A percentile compares a stretch with the other conserved stretches of the same genome.
Conservation (phyloP, 140 eudicot species). For the Stevia rebaudiana region DNA sequence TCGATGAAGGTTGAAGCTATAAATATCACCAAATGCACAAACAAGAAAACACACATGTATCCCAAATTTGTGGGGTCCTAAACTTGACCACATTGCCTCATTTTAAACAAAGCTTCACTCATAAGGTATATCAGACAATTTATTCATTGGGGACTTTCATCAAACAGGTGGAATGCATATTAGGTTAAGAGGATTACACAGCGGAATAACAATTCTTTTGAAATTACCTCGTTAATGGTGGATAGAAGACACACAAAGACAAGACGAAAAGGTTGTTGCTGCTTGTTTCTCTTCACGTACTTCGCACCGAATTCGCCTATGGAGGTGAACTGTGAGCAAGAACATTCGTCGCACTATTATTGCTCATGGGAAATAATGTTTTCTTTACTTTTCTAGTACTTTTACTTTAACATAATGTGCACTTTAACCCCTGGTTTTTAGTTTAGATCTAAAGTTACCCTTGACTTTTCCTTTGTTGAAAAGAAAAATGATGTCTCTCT, state of each 20-base stretch:
- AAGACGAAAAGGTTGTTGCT: background rate
- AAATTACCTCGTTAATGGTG: background rate
- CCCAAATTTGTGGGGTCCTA: background rate
- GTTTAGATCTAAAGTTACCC: background rate
- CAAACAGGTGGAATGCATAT: constrained; percentile 19
- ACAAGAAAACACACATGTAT: too few relatives aligned
- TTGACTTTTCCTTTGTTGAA: background rate
- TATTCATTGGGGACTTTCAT: constrained; percentile 19
- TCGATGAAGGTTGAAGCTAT: background rate
- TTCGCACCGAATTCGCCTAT: background rate
- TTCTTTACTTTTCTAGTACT: background rate
- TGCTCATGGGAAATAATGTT: background rate
- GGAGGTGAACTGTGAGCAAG: constrained; percentile 4
- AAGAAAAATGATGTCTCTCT: too few relatives aligned
- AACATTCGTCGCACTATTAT: constrained; percentile 1
- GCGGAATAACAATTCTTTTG: background rate
- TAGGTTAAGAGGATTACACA: background rate
- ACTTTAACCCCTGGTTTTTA: background rate
- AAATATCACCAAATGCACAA: too few relatives aligned
- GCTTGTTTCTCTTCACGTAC: constrained; percentile 2
- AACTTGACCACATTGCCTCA: background rate
- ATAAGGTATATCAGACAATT: background rate
- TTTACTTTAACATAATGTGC: background rate
- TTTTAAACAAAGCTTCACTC: background rate
- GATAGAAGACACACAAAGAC: background rate